Evolutionary conservation across 2,329 filamentous ascomycete genomes (phyloP).

Genomic region (Conoideocrella luteorostrata): DNA sequence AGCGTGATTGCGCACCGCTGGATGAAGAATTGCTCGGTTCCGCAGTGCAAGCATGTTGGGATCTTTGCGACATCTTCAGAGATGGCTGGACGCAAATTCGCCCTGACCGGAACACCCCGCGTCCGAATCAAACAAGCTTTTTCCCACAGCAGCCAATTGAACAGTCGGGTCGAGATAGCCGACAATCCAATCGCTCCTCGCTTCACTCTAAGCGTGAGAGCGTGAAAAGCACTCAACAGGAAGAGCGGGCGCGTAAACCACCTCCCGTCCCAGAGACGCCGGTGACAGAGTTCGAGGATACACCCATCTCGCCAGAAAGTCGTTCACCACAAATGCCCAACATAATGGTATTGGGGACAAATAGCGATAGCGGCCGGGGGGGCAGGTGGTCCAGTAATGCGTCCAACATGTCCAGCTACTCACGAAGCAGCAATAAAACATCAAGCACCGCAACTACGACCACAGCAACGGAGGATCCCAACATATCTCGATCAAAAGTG

Average conservation of each 20-base stretch:
- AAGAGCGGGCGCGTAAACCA: slow-evolving; percentile 44
- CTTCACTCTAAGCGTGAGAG: slow-evolving; percentile 47
- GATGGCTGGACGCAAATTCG: slow-evolving; percentile 87
- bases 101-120: slow-evolving; percentile 78
- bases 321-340: slow-evolving; percentile 72
- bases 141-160: slow-evolving; percentile 46
- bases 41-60: slow-evolving; percentile 90
- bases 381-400: slow-evolving; percentile 77
- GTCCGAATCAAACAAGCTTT: slow-evolving; percentile 73
- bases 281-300: slow-evolving; percentile 92
- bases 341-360: slow-evolving; percentile 77
- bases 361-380: slow-evolving; percentile 49
- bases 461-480: slow-evolving; percentile 64
- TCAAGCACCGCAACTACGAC: slow-evolving; percentile 68
- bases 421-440: slow-evolving; percentile 59
- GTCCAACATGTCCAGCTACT: slow-evolving; percentile 73
- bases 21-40: slow-evolving; percentile 83
- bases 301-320: slow-evolving; percentile 73
- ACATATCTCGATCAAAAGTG: slow-evolving; percentile 69
- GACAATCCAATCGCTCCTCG: slow-evolving; percentile 44
- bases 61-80: slow-evolving; percentile 86
- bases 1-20: slow-evolving; percentile 61
- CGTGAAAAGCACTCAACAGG: slow-evolving; percentile 36
- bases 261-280: slow-evolving; percentile 73
- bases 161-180: slow-evolving; percentile 40